Percentiles rank a stretch among this genome's conserved stretches.
Conservation (phyloP, 306 rosid species). For the Cucurbita ficifolia region DNA sequence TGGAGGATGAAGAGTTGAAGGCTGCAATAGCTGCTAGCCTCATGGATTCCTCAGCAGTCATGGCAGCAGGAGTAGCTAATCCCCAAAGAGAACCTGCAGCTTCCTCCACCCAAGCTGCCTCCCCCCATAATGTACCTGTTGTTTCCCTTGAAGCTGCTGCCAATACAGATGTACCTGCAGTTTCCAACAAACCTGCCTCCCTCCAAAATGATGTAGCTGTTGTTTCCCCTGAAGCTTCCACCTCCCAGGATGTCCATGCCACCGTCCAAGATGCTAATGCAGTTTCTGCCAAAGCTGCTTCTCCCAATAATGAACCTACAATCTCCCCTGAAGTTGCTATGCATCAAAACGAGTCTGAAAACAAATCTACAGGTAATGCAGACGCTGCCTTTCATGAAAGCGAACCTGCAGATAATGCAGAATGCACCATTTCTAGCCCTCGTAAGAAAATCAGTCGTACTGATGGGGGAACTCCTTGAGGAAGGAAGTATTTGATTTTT, state of each 20-base stretch:
- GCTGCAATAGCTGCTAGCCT: constrained; percentile 92
- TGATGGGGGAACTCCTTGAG: not conserved
- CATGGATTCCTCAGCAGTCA: constrained; percentile 42
- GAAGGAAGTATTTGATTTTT: not conserved
- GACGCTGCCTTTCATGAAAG: not conserved
- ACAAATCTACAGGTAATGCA: not conserved
- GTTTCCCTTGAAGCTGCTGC: not conserved
- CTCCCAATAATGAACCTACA: not conserved
- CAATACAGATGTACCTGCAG: not conserved
- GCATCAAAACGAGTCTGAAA: not conserved
- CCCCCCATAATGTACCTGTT: not conserved
- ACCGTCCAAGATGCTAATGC: not conserved
- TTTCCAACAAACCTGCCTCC: not conserved
- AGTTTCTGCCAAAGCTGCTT: not conserved
- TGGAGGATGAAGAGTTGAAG: constrained; percentile 82
- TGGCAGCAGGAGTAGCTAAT: not conserved
- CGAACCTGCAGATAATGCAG: not conserved
- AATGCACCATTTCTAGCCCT: not conserved
- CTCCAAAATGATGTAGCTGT: not conserved
- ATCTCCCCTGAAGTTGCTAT: not conserved
- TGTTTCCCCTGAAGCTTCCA: constrained; percentile 1
- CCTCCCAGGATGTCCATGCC: not conserved
- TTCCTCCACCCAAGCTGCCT: constrained; percentile 1
- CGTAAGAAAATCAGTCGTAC: constrained; percentile 2
- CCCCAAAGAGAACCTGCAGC: no score